Conservation (phyloP, 768 basidiomycete genomes). For the Serendipita vermifera region DNA sequence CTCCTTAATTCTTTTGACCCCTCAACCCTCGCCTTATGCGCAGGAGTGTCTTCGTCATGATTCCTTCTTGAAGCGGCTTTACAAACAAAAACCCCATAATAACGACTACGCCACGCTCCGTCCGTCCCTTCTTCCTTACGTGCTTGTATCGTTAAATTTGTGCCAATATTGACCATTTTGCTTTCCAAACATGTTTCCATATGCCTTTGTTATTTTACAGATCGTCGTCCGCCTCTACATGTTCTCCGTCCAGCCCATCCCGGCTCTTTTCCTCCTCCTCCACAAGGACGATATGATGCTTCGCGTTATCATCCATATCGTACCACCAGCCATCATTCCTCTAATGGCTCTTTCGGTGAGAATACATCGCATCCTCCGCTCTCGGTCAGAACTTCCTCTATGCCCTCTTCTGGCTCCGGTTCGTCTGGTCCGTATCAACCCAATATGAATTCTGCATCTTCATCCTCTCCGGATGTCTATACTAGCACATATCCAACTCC, state of each 20-base stretch:
- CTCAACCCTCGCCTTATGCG: no score
- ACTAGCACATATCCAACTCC: background rate
- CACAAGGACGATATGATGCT: slow-evolving; percentile 2
- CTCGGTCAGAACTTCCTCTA: no score
- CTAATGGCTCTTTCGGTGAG: no score
- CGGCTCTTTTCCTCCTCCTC: no score
- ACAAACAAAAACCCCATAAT: background rate
- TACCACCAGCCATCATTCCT: background rate
- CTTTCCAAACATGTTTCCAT: no score
- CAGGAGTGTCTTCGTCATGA: no score
- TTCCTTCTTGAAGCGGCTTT: no score
- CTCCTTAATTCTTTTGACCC: background rate
- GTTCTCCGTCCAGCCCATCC: background rate
- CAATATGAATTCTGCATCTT: background rate
- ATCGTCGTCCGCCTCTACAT: background rate
- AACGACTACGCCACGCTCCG: background rate
- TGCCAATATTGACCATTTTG: no score
- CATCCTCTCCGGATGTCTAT: background rate
- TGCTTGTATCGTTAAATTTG: slow-evolving; percentile 9
- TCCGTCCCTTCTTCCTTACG: background rate
- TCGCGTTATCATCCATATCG: slow-evolving; percentile 1
- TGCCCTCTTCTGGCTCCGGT: no score
- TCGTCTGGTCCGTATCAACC: no score
- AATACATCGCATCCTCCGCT: no score
- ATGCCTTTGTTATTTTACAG: background rate